Evolutionary conservation across 2,329 filamentous ascomycete species (phyloP), one percentile per base, ranked within the genome.

Genomic region (Arthrinium phaeospermum): DNA sequence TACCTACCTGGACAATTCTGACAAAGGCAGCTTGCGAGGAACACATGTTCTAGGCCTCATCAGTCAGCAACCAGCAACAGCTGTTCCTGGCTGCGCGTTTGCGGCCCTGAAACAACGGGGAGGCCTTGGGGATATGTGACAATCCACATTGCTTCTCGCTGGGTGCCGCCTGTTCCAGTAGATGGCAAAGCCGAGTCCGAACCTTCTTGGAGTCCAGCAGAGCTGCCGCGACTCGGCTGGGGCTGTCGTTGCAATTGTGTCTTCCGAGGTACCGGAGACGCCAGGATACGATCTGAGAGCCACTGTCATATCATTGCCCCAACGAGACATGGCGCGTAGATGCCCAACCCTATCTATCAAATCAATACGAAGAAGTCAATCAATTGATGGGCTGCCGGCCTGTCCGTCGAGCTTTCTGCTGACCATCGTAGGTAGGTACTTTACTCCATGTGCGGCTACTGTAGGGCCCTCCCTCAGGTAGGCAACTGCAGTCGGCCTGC

Each of bases 61-160:
- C 57, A 24, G 34, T 64, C 57, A 41, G 57, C 57, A 64, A 41
- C 34, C 57, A 41, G 57, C 57, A 64, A 41, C 57, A 64, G 57
- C 34, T 41, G 57, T 64, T 41, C 57, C 57, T 64, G 57, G 34
- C 34, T n/a, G 34, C 57, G 57, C 57, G 57, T 64, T 34, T 61
- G 53, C 53, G 53, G 53, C 53, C 53, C 53, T 61, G 53, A 61
- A 61, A 61, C 27, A 61, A 61, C 27, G 53, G 53, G 53, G 53
- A 61, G 53, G 27, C 5, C 6, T 61, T 61, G 30, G 53, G 27
- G 27, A 61, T 61, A 61, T 61, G 53, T 61, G 53, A 10, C 27
- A 14, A 61, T 61, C 53, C 57, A 37, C 57, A 34, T 19, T 64
- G 34, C 30, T 41, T 64, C 19, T 30, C 27, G 27, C 27, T 64